Evolutionary conservation across 306 rosid genomes (phyloP).

Genomic region (Castanopsis chinensis): DNA sequence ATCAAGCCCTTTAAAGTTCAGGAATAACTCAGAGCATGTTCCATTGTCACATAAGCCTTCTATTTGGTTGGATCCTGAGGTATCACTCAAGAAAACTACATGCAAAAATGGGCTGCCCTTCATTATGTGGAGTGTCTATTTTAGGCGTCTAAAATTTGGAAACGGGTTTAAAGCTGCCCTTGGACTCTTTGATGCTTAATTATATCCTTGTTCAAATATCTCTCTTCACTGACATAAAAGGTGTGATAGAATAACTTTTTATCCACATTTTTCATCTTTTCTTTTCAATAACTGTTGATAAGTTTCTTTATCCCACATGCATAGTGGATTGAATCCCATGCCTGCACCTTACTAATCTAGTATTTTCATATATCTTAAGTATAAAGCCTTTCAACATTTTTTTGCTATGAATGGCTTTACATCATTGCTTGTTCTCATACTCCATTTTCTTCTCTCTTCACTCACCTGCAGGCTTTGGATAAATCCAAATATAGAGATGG

Average conservation of each 20-base stretch:
- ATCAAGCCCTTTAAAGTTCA: not conserved
- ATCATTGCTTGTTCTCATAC: not conserved
- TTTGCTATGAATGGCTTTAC: not conserved
- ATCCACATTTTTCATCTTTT: not conserved
- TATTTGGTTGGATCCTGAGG: not conserved
- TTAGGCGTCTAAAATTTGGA: not conserved
- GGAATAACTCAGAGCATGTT: not conserved
- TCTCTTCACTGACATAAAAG: too few relatives aligned
- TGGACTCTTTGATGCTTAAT: not conserved
- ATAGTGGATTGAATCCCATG: not conserved
- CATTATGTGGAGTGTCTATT: not conserved
- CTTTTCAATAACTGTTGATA: too few relatives aligned
- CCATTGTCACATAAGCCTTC: not conserved
- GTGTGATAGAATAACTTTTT: too few relatives aligned
- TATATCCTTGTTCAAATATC: not conserved
- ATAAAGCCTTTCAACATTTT: not conserved
- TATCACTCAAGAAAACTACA: not conserved
- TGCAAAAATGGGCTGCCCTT: not conserved
- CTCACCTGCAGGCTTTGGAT: constrained; percentile 74
- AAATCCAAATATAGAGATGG: constrained; percentile 88
- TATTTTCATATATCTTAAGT: not conserved
- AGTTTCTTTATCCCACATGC: not conserved
- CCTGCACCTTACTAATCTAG: not conserved
- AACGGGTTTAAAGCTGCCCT: not conserved
- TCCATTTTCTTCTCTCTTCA: constrained; percentile 1